A percentile compares a stretch with the other conserved stretches of the same genome.
Conservation (phyloP, 78 protist genomes). For the Paulinella micropora region DNA sequence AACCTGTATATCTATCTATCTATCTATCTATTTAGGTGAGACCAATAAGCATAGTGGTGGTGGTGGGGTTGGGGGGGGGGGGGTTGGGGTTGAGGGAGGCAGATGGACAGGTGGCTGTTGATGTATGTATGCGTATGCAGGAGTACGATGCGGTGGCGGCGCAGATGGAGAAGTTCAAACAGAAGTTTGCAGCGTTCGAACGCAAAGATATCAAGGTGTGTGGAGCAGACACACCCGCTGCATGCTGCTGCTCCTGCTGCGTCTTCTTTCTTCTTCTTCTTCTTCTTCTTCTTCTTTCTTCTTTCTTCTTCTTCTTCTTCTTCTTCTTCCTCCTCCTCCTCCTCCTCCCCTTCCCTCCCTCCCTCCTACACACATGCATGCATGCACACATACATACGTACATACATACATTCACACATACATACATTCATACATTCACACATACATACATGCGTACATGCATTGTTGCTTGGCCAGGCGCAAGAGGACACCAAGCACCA, state of each 20-base stretch:
- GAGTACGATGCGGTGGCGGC: background rate
- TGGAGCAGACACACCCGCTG: no score
- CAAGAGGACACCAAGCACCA: background rate
- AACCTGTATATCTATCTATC: no score
- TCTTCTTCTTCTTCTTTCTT: background rate
- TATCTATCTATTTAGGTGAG: no score
- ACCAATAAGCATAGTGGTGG: background rate
- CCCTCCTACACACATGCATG: no score
- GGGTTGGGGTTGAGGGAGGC: background rate
- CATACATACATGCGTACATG: no score
- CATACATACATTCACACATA: no score
- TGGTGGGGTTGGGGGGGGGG: background rate
- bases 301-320: background rate
- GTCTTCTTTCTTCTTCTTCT: background rate
- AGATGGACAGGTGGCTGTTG: no score
- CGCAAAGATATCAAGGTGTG: constrained; percentile 28
- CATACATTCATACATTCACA: no score
- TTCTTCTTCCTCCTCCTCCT: background rate
- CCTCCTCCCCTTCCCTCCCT: constrained; percentile 6
- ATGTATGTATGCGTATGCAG: no score
- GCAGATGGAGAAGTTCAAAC: constrained; percentile 12
- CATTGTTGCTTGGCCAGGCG: no score
- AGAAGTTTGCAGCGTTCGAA: constrained; percentile 16
- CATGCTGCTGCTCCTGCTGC: no score
- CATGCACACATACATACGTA: background rate